These are phyloP conservation scores for Westerdykella ornata DNA, from an alignment of 2,329 filamentous ascomycete genomes.

Conservation along the genomic window DNA sequence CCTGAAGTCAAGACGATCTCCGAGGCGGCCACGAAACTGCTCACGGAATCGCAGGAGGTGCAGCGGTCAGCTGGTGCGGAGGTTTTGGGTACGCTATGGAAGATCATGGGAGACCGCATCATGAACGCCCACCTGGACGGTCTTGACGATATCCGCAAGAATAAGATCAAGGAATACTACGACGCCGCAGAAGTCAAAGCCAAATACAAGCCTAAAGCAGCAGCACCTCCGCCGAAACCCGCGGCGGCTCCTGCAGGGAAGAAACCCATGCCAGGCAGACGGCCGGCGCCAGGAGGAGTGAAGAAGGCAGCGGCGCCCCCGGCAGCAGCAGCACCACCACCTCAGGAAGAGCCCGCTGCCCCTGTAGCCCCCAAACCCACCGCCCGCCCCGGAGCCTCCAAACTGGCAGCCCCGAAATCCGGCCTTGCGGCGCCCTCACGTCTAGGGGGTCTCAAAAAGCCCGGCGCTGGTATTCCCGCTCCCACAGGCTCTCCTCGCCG, in stretches of 20 bases:
- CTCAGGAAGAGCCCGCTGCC: slow-evolving; percentile 44
- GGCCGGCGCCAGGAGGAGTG: slow-evolving; percentile 44
- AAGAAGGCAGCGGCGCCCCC: slow-evolving; percentile 47
- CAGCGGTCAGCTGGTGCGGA: slow-evolving; percentile 87
- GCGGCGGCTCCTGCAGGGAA: slow-evolving; percentile 46
- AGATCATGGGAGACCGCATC: slow-evolving; percentile 91
- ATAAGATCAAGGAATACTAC: slow-evolving; percentile 89
- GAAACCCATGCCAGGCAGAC: slow-evolving; percentile 43
- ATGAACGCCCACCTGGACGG: slow-evolving; percentile 91
- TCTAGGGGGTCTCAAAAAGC: slow-evolving; percentile 40
- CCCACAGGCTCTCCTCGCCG: slow-evolving; percentile 28
- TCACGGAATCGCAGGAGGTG: slow-evolving; percentile 81
- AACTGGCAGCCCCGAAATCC: slow-evolving; percentile 39
- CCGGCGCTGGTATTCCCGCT: slow-evolving; percentile 31
- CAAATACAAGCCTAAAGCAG: slow-evolving; percentile 84
- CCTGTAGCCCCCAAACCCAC: slow-evolving; percentile 55
- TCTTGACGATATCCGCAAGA: slow-evolving; percentile 90
- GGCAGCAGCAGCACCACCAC: slow-evolving; percentile 32
- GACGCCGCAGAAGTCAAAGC: slow-evolving; percentile 77
- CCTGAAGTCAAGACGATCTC: slow-evolving; percentile 77
- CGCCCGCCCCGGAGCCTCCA: slow-evolving; percentile 43
- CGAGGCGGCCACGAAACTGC: slow-evolving; percentile 81
- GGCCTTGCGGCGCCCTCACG: slow-evolving; percentile 31
- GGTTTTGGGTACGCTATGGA: slow-evolving; percentile 90
- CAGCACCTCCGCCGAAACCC: slow-evolving; percentile 52